These are phyloP conservation scores for Cyclanthera cordifolia DNA, from an alignment of 306 rosid species.

Conservation along the genomic window DNA sequence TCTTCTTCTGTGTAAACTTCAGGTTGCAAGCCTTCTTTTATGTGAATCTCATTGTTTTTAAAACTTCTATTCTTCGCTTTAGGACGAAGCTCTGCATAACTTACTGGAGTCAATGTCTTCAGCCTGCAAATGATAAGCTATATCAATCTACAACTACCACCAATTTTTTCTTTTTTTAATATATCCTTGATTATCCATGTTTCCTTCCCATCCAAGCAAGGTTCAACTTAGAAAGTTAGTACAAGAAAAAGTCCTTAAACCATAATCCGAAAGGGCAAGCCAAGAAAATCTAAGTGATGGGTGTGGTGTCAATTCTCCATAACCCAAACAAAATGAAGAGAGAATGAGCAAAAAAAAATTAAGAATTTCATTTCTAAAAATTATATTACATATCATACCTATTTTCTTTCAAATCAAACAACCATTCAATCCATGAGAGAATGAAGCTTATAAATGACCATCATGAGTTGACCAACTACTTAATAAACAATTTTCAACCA, in stretches of 20 bases:
- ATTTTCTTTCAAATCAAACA: too few species aligned
- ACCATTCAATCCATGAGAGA: not conserved
- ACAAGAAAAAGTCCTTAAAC: not conserved
- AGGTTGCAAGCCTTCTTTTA: conserved; percentile 45
- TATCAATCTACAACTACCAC: conserved; percentile 10
- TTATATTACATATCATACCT: not conserved
- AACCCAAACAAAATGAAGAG: not conserved
- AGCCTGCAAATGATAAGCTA: conserved; percentile 34
- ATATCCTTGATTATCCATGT: not conserved
- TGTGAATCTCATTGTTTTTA: conserved; percentile 22
- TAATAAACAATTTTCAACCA: too few species aligned
- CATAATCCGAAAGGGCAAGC: not conserved
- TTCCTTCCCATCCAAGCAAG: not conserved
- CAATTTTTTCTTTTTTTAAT: too few species aligned
- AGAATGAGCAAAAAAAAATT: not conserved
- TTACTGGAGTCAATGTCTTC: conserved; percentile 38
- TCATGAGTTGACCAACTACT: too few species aligned
- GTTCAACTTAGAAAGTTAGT: not conserved
- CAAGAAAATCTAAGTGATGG: not conserved
- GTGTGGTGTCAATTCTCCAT: not conserved
- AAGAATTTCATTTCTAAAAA: not conserved
- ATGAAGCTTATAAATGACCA: too few species aligned
- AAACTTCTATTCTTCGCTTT: conserved; percentile 11
- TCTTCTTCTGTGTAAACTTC: conserved; percentile 66
- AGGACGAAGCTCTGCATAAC: conserved; percentile 20